Evolutionary conservation across 371 early-diverging fungal genomes (phyloP).

Genomic region (Nematocida parisii): DNA sequence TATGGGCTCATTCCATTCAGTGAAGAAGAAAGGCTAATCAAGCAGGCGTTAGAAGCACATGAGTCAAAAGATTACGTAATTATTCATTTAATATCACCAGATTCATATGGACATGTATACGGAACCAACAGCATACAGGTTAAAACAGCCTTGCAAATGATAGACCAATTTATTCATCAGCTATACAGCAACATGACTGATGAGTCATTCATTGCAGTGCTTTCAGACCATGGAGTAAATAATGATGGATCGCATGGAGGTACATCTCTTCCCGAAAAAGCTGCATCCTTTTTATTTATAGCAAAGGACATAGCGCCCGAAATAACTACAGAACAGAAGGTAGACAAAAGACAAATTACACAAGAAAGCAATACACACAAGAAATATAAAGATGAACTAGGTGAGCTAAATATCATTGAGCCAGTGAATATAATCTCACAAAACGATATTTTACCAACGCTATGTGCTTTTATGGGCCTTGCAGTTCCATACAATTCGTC

Average conservation of each 20-base stretch:
- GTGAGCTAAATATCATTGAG: conserved; percentile 26
- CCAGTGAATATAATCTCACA: conserved; percentile 59
- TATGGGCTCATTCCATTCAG: conserved; percentile 35
- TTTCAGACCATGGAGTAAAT: conserved; percentile 98
- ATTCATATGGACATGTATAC: conserved; percentile 66
- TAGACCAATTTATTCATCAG: conserved; percentile 76
- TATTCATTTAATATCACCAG: conserved; percentile 55
- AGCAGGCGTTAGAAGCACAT: conserved; percentile 43
- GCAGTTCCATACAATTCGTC: conserved; percentile 62
- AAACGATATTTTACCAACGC: conserved; percentile 69
- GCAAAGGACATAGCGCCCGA: conserved; percentile 36
- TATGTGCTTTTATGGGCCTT: conserved; percentile 65
- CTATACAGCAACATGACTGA: conserved; percentile 75
- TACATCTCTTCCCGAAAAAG: conserved; percentile 77
- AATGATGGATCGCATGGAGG: conserved; percentile 95
- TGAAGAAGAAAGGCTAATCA: conserved; percentile 59
- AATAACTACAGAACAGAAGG: not conserved
- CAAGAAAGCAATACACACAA: not conserved
- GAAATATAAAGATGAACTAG: conserved; percentile 8
- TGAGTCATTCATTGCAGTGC: conserved; percentile 81
- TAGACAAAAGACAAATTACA: not conserved
- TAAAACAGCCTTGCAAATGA: conserved; percentile 76
- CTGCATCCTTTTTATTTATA: conserved; percentile 63
- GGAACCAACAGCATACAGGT: conserved; percentile 75
- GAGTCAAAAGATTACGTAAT: conserved; percentile 23